Evolutionary conservation across 129 eudicot genomes (phyloP).

Genomic region (Arctium lappa): DNA sequence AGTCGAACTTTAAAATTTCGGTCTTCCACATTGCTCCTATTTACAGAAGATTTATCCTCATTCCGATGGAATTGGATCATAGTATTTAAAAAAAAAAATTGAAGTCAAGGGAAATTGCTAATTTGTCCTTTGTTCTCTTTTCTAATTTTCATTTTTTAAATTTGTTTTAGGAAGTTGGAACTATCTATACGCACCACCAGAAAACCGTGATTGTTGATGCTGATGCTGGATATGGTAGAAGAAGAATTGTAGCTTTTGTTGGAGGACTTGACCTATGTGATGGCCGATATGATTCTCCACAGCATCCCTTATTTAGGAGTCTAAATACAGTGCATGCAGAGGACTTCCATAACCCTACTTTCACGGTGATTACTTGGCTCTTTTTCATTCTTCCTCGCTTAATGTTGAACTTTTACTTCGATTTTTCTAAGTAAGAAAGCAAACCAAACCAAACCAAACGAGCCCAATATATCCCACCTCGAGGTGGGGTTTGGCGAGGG

Average conservation of each 20-base stretch:
- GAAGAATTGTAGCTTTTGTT: constrained; percentile 76
- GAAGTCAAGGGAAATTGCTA: background rate
- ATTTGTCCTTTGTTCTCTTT: background rate
- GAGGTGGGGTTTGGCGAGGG: too few relatives aligned
- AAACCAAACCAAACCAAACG: background rate
- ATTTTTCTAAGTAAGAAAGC: constrained; percentile 28
- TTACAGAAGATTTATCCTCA: background rate
- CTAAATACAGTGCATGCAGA: constrained; percentile 69
- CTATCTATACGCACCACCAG: constrained; percentile 90
- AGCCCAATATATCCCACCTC: background rate
- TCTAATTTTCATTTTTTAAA: background rate
- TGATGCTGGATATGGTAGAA: constrained; percentile 81
- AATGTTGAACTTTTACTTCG: constrained; percentile 48
- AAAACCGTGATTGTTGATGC: constrained; percentile 92
- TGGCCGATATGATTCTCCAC: constrained; percentile 92
- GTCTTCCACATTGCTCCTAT: too few relatives aligned
- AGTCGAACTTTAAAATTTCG: too few relatives aligned
- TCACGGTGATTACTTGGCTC: constrained; percentile 38
- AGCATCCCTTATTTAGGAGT: constrained; percentile 73
- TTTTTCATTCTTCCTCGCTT: background rate
- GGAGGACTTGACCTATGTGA: constrained; percentile 95
- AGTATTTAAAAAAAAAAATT: background rate
- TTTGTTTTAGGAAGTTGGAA: constrained; percentile 67
- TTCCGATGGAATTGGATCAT: background rate
- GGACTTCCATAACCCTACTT: constrained; percentile 91